A percentile compares a stretch with the other conserved stretches of the same genome.
These are phyloP conservation scores for Malassezia globosa DNA, from an alignment of 1,284 basidiomycete genomes.

Conservation along the genomic window DNA sequence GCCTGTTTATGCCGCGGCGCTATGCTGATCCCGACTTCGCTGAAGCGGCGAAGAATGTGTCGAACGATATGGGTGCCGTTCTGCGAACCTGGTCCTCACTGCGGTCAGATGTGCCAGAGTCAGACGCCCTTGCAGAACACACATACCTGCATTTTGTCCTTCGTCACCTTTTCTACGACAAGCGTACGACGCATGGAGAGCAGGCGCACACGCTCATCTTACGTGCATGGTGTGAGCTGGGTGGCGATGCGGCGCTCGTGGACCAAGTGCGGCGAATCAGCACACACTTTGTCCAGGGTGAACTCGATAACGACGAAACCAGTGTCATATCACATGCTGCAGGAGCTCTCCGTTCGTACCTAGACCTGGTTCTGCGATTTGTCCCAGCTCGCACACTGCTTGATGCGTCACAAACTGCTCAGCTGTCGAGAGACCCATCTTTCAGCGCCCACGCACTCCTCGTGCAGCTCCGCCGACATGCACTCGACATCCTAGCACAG, in stretches of 20 bases:
- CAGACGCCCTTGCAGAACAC: slow-evolving; percentile 46
- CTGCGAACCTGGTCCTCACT: slow-evolving; percentile 63
- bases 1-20: slow-evolving; percentile 68
- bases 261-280: neutral
- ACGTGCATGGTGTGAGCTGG: slow-evolving; percentile 1
- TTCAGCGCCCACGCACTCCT: slow-evolving; percentile 59
- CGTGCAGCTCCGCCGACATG: slow-evolving; percentile 63
- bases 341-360: slow-evolving; percentile 66
- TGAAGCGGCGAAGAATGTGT: slow-evolving; percentile 63
- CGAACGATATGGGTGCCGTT: slow-evolving; percentile 60
- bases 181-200: slow-evolving; percentile 50
- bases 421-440: slow-evolving; percentile 49
- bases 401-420: slow-evolving; percentile 70
- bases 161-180: slow-evolving; percentile 68
- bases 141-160: slow-evolving; percentile 67
- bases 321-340: slow-evolving; percentile 56
- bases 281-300: neutral
- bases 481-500: slow-evolving; percentile 59
- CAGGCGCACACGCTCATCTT: slow-evolving; percentile 67
- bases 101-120: slow-evolving; percentile 53
- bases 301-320: neutral
- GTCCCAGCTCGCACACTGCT: slow-evolving; percentile 63
- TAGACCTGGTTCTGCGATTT: slow-evolving; percentile 66
- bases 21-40: slow-evolving; percentile 65
- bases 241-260: neutral